Evolutionary conservation across 2,329 filamentous ascomycete species (phyloP), one percentile per base, ranked within the genome.

Genomic region (Plectosphaerella sp.): DNA sequence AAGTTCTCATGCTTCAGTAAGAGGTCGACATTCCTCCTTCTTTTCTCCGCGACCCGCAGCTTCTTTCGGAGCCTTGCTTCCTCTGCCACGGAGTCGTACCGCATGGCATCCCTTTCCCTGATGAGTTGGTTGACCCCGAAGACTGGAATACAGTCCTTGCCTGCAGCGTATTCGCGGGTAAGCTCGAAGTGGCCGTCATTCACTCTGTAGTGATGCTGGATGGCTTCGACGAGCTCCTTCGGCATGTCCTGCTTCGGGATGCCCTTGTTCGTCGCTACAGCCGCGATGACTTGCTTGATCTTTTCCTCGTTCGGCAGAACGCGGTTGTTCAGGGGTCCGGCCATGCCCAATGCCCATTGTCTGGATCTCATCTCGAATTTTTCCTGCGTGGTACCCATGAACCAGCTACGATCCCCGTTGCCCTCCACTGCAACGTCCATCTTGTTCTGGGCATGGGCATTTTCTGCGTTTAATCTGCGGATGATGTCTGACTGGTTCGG

Each of bases 161-260:
- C 56, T 37, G 50, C 47, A 39, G 52, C 54, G 47, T 50, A 58
- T 48, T 54, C 52, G 6, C 50, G 48, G 6, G 54, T 48, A 16
- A 35, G 47, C 15, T 52, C 56, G 20, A 54, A 16, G 47, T 55
- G 50, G 9, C 56, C 56, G n/a, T 57, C 56, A 18, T 56, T 58
- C n/a, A 49, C 18, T 7, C 22, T 52, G 48, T 52, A 48, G 18
- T 52, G 54, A 35, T 56, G 50, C 37, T 50, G 54, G 42, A 58
- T 46, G n/a, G 25, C 10, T 12, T 35, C 20, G 35, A 37, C 16
- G 28, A 15, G 9, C 33, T 37, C 28, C 4, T n/a, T 15, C 46
- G 10, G 7, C 41, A 33, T 5, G 11, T 9, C 8, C 8, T 33
- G 4, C 28, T 7, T 12, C 22, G 22, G 11, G 28, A 33, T 10